Evolutionary conservation across 306 rosid species (phyloP), one percentile per base, ranked within the genome.

Genomic region (Prunus padus): DNA sequence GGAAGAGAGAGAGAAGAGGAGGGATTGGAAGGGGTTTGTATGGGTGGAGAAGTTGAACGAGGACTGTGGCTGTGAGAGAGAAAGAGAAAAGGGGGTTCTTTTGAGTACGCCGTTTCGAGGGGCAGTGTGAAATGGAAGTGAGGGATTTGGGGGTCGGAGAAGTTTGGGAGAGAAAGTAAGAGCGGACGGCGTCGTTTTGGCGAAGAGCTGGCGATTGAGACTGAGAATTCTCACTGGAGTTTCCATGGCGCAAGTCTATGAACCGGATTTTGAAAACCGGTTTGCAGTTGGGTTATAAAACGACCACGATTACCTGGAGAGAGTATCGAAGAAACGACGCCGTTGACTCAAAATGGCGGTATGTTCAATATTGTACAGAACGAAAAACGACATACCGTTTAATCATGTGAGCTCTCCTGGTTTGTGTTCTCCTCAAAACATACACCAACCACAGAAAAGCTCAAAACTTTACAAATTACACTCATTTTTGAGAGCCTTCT

Each of bases 171-270:
- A 50, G 55, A 57, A 31, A 1, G 46, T 4, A 11, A 30, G 52
- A 13, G 78, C 69, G 11, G 56, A 70, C 40, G 76, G 75, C 31
- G 63, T 74, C 54, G 85, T 16, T 85, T 73, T 88, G 55, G 44
- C 49, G 75, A 85, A 30, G 47, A 94, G 20, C 67, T 57, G 84
- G 72, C 84, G 90, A 65, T 55, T 71, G 45, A 91, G 62, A 75
- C 82, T 77, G 74, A 81, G 82, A 3, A 81, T 19, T 81, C 82
- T 82, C 30, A 77, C 75, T 7, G 84, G 83, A 68, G 88, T 85
- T 71, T 92, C 93, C 94, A 91, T 91, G 76, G 86, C 28, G 55
- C 76, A 67, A 67, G 26, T 40, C 4, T 14, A 26, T 5, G 2
- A 46, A 55, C 1, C 28, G 59, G 20, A 30, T 13, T 56, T 33